phyloP scores from a whole-genome alignment of 495 filamentous ascomycete species.

The Lophium mytilinum region DNA sequence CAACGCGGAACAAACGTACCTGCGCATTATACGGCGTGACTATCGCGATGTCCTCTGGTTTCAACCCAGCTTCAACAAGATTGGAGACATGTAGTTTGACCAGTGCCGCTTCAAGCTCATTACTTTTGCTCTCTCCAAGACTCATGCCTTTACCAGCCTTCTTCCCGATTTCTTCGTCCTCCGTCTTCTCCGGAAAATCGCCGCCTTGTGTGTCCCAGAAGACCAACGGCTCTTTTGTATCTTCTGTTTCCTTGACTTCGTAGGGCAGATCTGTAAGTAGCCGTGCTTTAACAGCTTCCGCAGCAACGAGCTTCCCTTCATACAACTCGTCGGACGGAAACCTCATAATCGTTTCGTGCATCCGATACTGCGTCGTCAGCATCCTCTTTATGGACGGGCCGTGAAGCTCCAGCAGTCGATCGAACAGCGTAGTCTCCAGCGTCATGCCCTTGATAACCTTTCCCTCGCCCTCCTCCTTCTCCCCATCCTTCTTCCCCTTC shows the following conservation, averaged over 20 bases:
- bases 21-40: constrained; percentile 97
- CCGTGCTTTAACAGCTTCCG: constrained; percentile 62
- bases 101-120: constrained; percentile 80
- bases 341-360: constrained; percentile 92
- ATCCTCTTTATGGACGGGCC: constrained; percentile 80
- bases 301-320: constrained; percentile 68
- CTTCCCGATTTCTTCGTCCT: constrained; percentile 44
- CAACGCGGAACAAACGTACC: constrained; percentile 35
- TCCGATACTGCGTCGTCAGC: constrained; percentile 97
- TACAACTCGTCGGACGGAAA: constrained; percentile 91
- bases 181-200: constrained; percentile 63
- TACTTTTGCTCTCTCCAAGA: constrained; percentile 83
- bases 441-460: constrained; percentile 33
- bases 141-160: constrained; percentile 43
- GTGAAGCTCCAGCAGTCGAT: constrained; percentile 74
- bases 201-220: constrained; percentile 97
- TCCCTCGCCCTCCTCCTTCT: constrained; percentile 15
- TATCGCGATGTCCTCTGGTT: constrained; percentile 76
- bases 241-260: constrained; percentile 70
- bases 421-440: constrained; percentile 85
- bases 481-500: constrained; percentile 19
- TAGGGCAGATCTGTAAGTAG: constrained; percentile 74
- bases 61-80: constrained; percentile 70
- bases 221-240: constrained; percentile 78
- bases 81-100: constrained; percentile 65